Percentiles rank a stretch among this genome's conserved stretches.
Conservation (phyloP, 768 basidiomycete species). For the Psilocybe tampanensis region DNA sequence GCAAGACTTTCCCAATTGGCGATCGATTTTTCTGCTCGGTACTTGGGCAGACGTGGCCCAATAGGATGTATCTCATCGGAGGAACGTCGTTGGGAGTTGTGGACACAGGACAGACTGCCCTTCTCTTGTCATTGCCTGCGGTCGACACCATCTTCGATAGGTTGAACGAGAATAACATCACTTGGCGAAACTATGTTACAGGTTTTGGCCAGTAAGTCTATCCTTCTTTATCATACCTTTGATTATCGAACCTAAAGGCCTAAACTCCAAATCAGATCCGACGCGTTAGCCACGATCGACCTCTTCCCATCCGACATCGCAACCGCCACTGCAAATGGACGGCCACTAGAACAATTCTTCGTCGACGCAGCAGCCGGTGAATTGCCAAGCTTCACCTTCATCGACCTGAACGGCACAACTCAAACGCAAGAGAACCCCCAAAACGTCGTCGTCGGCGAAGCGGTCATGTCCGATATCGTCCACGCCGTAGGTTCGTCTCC, state of each 20-base stretch:
- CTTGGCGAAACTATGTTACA: neutral
- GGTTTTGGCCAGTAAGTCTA: no score
- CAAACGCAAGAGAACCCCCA: constrained; percentile 1
- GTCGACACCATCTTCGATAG: neutral
- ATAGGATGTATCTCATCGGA: constrained; percentile 1
- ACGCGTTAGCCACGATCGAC: neutral
- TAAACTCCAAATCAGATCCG: neutral
- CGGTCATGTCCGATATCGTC: neutral
- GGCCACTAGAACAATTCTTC: neutral
- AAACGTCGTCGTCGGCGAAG: constrained; percentile 4
- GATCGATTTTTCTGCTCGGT: constrained; percentile 1
- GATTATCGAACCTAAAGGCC: no score
- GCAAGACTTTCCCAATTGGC: neutral
- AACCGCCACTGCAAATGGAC: neutral
- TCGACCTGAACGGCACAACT: neutral
- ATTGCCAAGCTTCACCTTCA: neutral
- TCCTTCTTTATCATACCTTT: no score
- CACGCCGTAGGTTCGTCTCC: neutral
- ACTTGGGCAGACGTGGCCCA: constrained; percentile 4
- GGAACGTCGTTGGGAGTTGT: constrained; percentile 1
- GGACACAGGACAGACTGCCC: neutral
- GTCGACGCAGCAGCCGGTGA: neutral
- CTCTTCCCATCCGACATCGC: neutral
- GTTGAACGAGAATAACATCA: neutral
- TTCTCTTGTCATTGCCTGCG: neutral